These are phyloP conservation scores for Ustilago tritici DNA, from an alignment of 1,284 basidiomycete species.

Conservation along the genomic window DNA sequence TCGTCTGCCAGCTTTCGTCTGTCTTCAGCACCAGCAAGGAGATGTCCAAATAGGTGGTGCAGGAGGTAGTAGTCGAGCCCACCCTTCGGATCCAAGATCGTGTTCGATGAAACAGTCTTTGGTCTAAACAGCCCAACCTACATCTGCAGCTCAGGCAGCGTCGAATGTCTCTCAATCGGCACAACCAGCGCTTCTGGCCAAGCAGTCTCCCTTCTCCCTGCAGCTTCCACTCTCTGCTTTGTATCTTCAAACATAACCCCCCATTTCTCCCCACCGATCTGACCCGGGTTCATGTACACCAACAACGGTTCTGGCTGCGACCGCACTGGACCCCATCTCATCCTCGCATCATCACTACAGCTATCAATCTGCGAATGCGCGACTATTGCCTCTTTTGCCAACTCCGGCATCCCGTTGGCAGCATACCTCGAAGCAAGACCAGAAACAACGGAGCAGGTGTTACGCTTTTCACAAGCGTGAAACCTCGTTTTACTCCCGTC, in stretches of 20 bases:
- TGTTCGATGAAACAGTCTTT: conserved; percentile 47
- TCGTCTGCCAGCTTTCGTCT: conserved; percentile 26
- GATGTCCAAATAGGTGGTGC: conserved; percentile 45
- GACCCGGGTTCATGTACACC: conserved; percentile 53
- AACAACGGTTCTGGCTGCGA: conserved; percentile 36
- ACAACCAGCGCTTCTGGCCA: conserved; percentile 46
- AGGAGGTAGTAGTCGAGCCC: conserved; percentile 51
- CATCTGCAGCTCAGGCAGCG: conserved; percentile 82
- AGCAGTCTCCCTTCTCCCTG: conserved; percentile 28
- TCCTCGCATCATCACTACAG: conserved; percentile 19
- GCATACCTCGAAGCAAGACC: conserved; percentile 29
- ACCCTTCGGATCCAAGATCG: conserved; percentile 42
- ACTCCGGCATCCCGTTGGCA: background rate
- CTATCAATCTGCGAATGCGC: conserved; percentile 37
- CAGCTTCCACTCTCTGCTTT: conserved; percentile 70
- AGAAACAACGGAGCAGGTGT: conserved; percentile 74
- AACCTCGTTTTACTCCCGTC: conserved; percentile 79
- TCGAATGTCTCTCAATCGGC: conserved; percentile 84
- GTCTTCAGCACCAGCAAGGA: conserved; percentile 30
- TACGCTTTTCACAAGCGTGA: conserved; percentile 88
- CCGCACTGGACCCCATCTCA: conserved; percentile 30
- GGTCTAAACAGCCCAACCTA: conserved; percentile 80
- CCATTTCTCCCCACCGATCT: conserved; percentile 74
- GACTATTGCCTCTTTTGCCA: conserved; percentile 27
- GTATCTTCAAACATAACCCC: conserved; percentile 74